phyloP scores from a whole-genome alignment of 2,329 filamentous ascomycete genomes.

The Madurella mycetomatis region DNA sequence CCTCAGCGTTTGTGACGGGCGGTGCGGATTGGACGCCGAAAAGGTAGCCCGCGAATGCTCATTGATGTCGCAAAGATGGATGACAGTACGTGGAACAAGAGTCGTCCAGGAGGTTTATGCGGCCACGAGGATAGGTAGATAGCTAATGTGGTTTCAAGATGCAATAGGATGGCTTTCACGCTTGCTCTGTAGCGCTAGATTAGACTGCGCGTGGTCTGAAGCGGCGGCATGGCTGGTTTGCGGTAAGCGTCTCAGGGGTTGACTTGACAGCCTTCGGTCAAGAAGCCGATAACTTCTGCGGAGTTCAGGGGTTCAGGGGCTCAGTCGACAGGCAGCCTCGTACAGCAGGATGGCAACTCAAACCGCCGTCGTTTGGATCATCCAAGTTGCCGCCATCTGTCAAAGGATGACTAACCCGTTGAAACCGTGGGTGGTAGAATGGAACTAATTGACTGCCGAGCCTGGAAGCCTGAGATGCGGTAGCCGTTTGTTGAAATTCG shows the following conservation, averaged over 20 bases:
- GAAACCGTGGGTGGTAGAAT: not conserved
- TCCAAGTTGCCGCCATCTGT: not conserved
- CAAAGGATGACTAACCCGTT: not conserved
- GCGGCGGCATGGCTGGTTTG: no score
- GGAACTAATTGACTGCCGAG: not conserved
- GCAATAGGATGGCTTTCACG: no score
- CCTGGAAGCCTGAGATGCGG: not conserved
- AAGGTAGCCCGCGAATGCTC: not conserved
- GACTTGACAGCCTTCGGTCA: no score
- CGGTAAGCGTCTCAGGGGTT: no score
- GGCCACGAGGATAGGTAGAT: not conserved
- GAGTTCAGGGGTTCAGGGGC: no score
- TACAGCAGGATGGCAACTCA: not conserved
- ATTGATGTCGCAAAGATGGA: not conserved
- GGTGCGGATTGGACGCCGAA: not conserved
- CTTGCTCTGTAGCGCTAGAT: no score
- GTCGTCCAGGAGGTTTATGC: not conserved
- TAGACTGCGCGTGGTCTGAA: no score
- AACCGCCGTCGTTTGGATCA: not conserved
- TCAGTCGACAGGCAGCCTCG: no score
- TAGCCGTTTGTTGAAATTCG: not conserved
- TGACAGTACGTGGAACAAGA: not conserved
- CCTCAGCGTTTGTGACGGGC: not conserved
- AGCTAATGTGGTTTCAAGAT: no score
- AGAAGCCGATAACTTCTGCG: no score